Evolutionary conservation across 1,284 basidiomycete genomes (phyloP).

Genomic region (Prillingera fragicola): DNA sequence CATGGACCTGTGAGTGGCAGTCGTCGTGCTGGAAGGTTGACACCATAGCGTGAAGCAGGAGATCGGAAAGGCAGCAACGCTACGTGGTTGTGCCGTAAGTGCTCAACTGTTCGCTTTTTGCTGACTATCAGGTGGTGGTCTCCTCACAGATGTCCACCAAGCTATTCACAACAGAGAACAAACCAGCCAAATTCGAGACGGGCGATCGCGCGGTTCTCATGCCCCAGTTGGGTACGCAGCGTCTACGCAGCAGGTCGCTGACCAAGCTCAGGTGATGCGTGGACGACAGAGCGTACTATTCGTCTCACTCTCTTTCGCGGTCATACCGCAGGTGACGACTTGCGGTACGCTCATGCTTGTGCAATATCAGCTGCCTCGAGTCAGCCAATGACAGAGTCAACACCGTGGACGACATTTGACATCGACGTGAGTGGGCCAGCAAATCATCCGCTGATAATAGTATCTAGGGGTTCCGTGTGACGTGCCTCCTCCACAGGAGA

Average conservation of each 20-base stretch:
- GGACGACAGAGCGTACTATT: constrained; percentile 42
- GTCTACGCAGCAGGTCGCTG: not conserved
- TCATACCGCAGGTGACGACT: constrained; percentile 28
- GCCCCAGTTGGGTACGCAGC: constrained; percentile 45
- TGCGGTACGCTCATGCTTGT: constrained; percentile 39
- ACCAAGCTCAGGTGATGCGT: constrained; percentile 33
- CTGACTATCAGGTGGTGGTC: constrained; percentile 34
- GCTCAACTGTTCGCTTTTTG: not conserved
- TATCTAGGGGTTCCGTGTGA: constrained; percentile 34
- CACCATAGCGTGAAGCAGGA: constrained; percentile 36
- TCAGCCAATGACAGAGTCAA: constrained; percentile 9
- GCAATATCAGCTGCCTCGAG: constrained; percentile 10
- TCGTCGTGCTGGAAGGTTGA: not conserved
- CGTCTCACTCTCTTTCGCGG: constrained; percentile 42
- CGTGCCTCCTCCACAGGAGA: constrained; percentile 15
- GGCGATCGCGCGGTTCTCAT: constrained; percentile 46
- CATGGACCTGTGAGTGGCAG: constrained; percentile 43
- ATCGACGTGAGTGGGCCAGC: constrained; percentile 32
- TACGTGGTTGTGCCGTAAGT: constrained; percentile 39
- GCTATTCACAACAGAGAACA: constrained; percentile 40
- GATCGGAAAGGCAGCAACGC: constrained; percentile 36
- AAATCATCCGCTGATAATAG: constrained; percentile 15
- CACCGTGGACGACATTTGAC: constrained; percentile 38
- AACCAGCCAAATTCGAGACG: constrained; percentile 43
- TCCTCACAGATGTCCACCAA: constrained; percentile 47